Evolutionary conservation across 495 filamentous ascomycete genomes (phyloP), one percentile per base, ranked within the genome.

Genomic region (Paragyromitra xinjiangensis): DNA sequence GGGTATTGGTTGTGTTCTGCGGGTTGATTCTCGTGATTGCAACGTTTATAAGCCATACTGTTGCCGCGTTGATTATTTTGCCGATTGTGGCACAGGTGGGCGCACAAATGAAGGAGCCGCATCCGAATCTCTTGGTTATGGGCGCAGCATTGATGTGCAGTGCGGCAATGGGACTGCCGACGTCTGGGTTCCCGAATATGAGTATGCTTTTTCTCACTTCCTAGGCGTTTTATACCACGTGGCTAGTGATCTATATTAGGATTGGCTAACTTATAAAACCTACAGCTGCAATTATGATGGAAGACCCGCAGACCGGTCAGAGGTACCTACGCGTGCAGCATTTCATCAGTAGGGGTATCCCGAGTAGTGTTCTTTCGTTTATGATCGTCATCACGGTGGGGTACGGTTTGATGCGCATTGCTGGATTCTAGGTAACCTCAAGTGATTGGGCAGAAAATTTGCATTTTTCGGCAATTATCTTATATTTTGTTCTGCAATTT

Each of bases 171-270:
- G 95, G 88, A 2, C 83, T 99, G 83, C 95, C 95, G 12, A 99
- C 95, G 0, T 94, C 91, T 81, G 95, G 95, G 16, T 99, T 99
- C 83, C 95, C 95, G 1, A 99, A 99, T 81, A 99, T 99, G 95
- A 99, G 94, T 97, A 87, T 85, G 94, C 73, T 71, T 42, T 64
- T 67, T 78, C 55, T 48, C 50, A 48, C 69, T 64, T 39, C 22
- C 29, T 55, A 19, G 24, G 34, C 12, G 40, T 34, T 69, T 45
- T 14, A 44, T 71, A 12, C 56, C 39, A 24, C 26, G 68, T 51
- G 19, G 42, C n/a, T 73, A 0, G 24, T 56, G 72, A 48, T 75
- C 55, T 79, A 22, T 65, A 53, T 65, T 45, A 45, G 64, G 64
- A 71, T 62, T 71, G 68, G 68, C 68, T 71, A 63, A 71, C 40